Evolutionary conservation across 1,139 yeast genomes (phyloP).

Genomic region (Keqinozyma sinolaborantium): DNA sequence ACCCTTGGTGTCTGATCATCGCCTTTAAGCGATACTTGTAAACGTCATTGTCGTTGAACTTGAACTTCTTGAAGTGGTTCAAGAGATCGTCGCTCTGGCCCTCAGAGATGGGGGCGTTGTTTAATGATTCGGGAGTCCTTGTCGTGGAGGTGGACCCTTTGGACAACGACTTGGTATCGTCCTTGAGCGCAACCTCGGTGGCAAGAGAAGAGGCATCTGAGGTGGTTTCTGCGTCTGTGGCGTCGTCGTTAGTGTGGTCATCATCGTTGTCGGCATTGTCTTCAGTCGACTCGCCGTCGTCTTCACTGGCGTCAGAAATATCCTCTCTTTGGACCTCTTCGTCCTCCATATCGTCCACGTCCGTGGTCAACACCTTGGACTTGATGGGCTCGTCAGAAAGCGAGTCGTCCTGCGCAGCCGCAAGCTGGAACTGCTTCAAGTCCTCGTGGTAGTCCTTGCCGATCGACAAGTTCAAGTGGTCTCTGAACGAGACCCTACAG

Average conservation of each 20-base stretch:
- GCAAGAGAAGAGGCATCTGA: constrained; percentile 7
- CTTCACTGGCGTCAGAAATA: constrained; percentile 25
- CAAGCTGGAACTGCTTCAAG: constrained; percentile 31
- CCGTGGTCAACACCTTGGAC: constrained; percentile 37
- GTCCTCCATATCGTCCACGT: constrained; percentile 44
- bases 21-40: constrained; percentile 64
- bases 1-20: constrained; percentile 80
- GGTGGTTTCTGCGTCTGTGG: constrained; percentile 14
- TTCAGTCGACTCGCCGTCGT: constrained; percentile 21
- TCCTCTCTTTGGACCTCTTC: constrained; percentile 41
- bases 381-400: constrained; percentile 8
- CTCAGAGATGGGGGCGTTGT: constrained; percentile 37
- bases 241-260: constrained; percentile 17
- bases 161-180: constrained; percentile 6
- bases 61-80: constrained; percentile 36
- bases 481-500: constrained; percentile 68
- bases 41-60: constrained; percentile 41
- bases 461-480: constrained; percentile 48
- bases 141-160: constrained; percentile 10
- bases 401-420: constrained; percentile 14
- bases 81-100: constrained; percentile 38
- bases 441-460: constrained; percentile 42
- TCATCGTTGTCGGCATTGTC: constrained; percentile 18
- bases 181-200: constrained; percentile 6
- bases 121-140: constrained; percentile 25